These are phyloP conservation scores for Sarocladiaceae sp. DNA, from an alignment of 2,329 filamentous ascomycete genomes.

Conservation along the genomic window DNA sequence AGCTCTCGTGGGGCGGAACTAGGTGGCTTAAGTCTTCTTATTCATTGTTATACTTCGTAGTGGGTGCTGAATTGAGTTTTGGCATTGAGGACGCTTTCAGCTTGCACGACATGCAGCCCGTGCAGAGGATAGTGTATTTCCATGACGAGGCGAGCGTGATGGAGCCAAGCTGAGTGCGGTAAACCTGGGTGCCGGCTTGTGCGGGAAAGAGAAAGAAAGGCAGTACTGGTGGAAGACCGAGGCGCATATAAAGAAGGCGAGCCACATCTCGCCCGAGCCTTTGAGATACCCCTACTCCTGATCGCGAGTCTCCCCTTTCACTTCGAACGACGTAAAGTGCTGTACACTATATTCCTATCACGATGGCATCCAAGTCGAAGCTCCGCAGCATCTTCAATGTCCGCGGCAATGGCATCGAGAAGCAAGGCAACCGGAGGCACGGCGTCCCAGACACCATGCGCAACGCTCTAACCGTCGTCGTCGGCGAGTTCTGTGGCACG, in stretches of 20 bases:
- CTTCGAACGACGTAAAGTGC: background rate
- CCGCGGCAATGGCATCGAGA: background rate
- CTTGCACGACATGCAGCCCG: background rate
- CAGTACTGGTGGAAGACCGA: too few species aligned
- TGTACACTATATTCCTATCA: background rate
- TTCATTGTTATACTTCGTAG: background rate
- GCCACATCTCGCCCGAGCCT: too few species aligned
- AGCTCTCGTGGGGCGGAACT: background rate
- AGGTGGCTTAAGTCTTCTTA: background rate
- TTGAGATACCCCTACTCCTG: background rate
- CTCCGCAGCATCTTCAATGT: conserved; percentile 1
- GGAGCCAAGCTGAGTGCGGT: too few species aligned
- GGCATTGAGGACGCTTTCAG: background rate
- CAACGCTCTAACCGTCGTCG: conserved; percentile 27
- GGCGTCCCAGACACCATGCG: conserved; percentile 5
- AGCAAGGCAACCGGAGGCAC: background rate
- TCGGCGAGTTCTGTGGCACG: conserved; percentile 49
- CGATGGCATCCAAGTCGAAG: background rate
- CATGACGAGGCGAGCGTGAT: too few species aligned
- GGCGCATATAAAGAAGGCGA: too few species aligned
- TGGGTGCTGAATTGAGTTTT: conserved; percentile 4
- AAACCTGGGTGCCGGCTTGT: too few species aligned
- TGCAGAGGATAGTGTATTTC: too few species aligned
- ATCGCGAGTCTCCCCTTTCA: background rate
- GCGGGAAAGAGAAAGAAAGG: too few species aligned